These are phyloP conservation scores for Fusarium sacchari DNA, from an alignment of 2,329 filamentous ascomycete genomes.

Conservation along the genomic window DNA sequence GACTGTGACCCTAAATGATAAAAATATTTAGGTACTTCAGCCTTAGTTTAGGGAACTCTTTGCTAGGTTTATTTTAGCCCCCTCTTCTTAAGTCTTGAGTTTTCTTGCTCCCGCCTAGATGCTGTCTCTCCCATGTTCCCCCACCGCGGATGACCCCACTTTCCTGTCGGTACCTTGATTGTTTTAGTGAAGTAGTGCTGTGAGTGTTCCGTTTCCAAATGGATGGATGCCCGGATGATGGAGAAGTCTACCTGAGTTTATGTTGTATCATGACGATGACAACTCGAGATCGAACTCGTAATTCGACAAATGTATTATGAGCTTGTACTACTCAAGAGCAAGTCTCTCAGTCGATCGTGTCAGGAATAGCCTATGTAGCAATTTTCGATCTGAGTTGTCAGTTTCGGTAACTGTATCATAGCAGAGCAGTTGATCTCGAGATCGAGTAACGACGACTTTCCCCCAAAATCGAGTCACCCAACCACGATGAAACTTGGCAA, in stretches of 20 bases:
- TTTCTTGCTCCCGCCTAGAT: too few species aligned
- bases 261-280: not conserved
- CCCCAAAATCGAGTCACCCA: not conserved
- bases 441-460: not conserved
- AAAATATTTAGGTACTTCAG: too few species aligned
- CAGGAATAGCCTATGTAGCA: not conserved
- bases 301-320: not conserved
- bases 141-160: conserved; percentile 36
- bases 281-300: not conserved
- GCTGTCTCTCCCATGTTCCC: not conserved
- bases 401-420: not conserved
- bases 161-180: conserved; percentile 13
- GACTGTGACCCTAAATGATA: too few species aligned
- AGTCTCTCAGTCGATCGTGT: not conserved
- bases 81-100: too few species aligned
- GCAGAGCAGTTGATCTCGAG: not conserved
- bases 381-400: not conserved
- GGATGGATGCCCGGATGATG: not conserved
- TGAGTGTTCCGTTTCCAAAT: not conserved
- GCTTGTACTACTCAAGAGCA: not conserved
- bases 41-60: too few species aligned
- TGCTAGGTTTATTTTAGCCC: too few species aligned
- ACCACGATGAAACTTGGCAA: not conserved
- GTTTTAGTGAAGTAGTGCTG: not conserved
- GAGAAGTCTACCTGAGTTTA: not conserved